phyloP scores from a whole-genome alignment of 306 rosid genomes.

The Medicago arabica region DNA sequence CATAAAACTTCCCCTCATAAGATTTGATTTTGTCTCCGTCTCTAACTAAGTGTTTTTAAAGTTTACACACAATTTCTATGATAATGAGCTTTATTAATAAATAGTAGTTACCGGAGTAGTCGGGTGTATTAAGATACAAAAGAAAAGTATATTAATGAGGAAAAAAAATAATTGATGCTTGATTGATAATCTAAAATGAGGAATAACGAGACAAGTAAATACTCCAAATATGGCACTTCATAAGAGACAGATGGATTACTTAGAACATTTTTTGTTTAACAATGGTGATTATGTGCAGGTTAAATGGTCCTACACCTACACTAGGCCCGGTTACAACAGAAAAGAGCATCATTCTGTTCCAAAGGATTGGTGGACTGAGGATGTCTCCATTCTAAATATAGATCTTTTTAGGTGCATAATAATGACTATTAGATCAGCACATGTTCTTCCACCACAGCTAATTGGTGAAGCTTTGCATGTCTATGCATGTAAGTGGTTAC shows the following conservation, averaged over 20 bases:
- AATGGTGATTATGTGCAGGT: constrained; percentile 62
- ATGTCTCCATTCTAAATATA: constrained; percentile 81
- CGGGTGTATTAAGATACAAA: too few species aligned
- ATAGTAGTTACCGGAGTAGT: too few species aligned
- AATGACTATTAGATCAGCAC: constrained; percentile 72
- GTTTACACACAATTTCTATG: too few species aligned
- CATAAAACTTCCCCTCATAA: background rate
- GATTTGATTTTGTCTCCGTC: background rate
- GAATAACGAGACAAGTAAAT: too few species aligned
- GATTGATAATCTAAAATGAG: too few species aligned
- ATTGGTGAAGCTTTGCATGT: constrained; percentile 97
- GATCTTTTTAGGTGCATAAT: constrained; percentile 82
- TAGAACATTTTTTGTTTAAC: constrained; percentile 23
- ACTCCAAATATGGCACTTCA: too few species aligned
- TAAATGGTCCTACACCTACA: constrained; percentile 93
- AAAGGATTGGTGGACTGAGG: constrained; percentile 99
- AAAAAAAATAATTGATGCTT: too few species aligned
- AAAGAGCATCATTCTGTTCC: constrained; percentile 80
- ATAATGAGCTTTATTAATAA: too few species aligned
- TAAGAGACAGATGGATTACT: too few species aligned
- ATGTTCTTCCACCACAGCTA: constrained; percentile 77
- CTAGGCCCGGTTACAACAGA: constrained; percentile 83
- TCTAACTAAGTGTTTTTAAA: too few species aligned
- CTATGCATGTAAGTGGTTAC: constrained; percentile 79
- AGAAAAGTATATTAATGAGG: too few species aligned